Evolutionary conservation across 352 stramenopile species (phyloP).

Genomic region (Phytophthora vignae): DNA sequence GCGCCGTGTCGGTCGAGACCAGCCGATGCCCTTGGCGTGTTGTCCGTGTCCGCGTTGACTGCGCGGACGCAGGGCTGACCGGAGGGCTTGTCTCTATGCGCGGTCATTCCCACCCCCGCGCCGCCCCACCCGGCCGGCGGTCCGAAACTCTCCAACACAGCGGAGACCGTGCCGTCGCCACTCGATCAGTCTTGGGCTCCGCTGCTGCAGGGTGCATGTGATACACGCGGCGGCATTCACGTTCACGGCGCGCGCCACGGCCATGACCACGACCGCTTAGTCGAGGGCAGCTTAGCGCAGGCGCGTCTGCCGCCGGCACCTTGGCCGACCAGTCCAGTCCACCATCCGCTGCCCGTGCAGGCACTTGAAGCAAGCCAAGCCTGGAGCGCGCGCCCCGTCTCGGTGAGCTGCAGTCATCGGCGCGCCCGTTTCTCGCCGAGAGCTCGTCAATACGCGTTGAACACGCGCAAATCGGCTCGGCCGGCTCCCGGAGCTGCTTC

Average conservation of each 20-base stretch:
- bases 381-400: slow-evolving; percentile 24
- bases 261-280: slow-evolving; percentile 22
- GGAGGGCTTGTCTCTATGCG: slow-evolving; percentile 33
- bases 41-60: slow-evolving; percentile 31
- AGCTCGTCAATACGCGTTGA: slow-evolving; percentile 31
- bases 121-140: neutral
- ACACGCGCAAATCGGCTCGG: slow-evolving; percentile 31
- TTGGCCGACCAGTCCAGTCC: too few species aligned
- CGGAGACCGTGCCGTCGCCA: slow-evolving; percentile 29
- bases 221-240: neutral
- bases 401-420: slow-evolving; percentile 34
- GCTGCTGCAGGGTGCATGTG: neutral
- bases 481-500: too few species aligned
- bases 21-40: slow-evolving; percentile 22
- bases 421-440: slow-evolving; percentile 16
- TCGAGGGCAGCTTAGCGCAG: neutral
- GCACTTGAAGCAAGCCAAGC: slow-evolving; percentile 35
- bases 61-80: slow-evolving; percentile 20
- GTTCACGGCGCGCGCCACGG: neutral
- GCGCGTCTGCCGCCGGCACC: slow-evolving; percentile 22
- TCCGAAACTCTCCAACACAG: neutral
- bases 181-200: slow-evolving; percentile 31
- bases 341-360: slow-evolving; percentile 28
- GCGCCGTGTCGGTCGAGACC: slow-evolving; percentile 22
- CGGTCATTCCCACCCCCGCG: slow-evolving; percentile 27